Evolutionary conservation across 1,139 yeast species (phyloP), one percentile per base, ranked within the genome.

Genomic region (Hyphopichia khmerensis): DNA sequence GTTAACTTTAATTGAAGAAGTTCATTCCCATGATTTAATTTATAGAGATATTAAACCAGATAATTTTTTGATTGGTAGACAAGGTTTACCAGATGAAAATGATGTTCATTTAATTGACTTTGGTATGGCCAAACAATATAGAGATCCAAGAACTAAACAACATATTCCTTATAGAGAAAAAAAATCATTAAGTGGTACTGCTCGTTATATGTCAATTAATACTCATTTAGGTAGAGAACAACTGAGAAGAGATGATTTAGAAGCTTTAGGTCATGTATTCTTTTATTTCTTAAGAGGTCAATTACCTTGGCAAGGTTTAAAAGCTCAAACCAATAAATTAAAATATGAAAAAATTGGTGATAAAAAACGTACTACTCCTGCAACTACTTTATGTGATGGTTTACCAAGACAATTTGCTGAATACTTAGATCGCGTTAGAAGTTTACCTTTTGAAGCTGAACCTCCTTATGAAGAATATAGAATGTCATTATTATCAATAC

Each of bases 191-290:
- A 84, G 95, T 63, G 99, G 99, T 40, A 93, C 99, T 3, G 98
- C 98, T 11, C 81, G 99, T 60, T 93, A 93, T 69, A 91, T 91
- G 97, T 87, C 96, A 31, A 91, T 93, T 57, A 93, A 93, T 70
- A 93, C 99, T 36, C 99, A 93, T 69, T 75, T 93, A 59, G 99
- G 99, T 38, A 80, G 96, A 60, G 99, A 93, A 66, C 99, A 93
- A 68, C 83, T 88, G 52, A 81, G 99, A 61, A 79, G 99, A 57
- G 99, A 93, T 63, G 99, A 93, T 66, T 76, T 93, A 58, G 99
- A 93, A 69, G 90, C 96, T 8, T 73, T 93, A 52, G 98, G 97
- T 36, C 97, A 93, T 67, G 98, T 93, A 2, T 88, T 93, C 61
- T 85, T 93, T 68, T 93, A 93, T 67, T 93, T 93, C 60, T 69